A percentile compares a stretch with the other conserved stretches of the same genome.
Conservation (phyloP, 2,329 filamentous ascomycete species). For the Zelopaecilomyces penicillatus region DNA sequence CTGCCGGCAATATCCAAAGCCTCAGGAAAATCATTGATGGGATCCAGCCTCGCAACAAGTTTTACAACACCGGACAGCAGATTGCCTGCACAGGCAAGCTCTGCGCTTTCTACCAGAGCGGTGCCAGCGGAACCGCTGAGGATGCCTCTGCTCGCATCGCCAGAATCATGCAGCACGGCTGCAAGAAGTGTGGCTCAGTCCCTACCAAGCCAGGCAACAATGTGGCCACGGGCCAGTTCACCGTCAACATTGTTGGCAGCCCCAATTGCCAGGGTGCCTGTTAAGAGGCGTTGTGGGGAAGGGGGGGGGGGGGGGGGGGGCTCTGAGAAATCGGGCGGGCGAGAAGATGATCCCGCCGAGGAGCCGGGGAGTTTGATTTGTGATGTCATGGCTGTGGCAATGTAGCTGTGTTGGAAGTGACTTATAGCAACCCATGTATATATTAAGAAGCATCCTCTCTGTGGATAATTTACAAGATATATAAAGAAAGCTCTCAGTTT, state of each 20-base stretch:
- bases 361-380: too few relatives aligned
- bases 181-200: constrained; percentile 6
- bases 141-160: constrained; percentile 1
- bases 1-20: constrained; percentile 6
- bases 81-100: constrained; percentile 5
- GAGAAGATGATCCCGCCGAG: too few relatives aligned
- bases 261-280: neutral
- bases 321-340: too few relatives aligned
- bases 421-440: too few relatives aligned
- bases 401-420: too few relatives aligned
- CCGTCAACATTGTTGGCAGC: constrained; percentile 9
- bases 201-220: constrained; percentile 5
- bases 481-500: too few relatives aligned
- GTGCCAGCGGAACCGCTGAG: constrained; percentile 2
- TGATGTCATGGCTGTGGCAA: too few relatives aligned
- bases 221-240: constrained; percentile 6
- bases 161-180: constrained; percentile 1
- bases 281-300: neutral
- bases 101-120: constrained; percentile 9
- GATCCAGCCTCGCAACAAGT: constrained; percentile 7
- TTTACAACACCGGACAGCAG: constrained; percentile 8
- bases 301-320: too few relatives aligned
- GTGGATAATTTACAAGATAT: too few relatives aligned
- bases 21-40: constrained; percentile 9
- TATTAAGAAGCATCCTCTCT: too few relatives aligned